phyloP scores from a whole-genome alignment of 31 red algal species.

The Odonthalia washingtoniensis region DNA sequence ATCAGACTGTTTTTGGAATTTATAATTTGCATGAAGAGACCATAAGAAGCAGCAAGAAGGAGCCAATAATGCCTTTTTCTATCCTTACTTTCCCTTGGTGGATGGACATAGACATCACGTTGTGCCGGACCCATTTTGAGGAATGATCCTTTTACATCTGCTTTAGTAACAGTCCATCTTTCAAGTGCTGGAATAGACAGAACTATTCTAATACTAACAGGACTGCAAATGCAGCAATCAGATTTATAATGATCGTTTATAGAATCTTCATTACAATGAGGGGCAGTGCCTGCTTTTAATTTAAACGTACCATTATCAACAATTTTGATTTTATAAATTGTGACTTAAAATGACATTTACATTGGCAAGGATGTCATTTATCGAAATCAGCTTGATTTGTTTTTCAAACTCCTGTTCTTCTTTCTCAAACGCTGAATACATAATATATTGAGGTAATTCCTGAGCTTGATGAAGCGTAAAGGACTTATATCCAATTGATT shows the following conservation, averaged over 20 bases:
- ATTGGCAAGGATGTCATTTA: not conserved
- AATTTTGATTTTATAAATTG: constrained; percentile 18
- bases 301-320: not conserved
- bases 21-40: constrained; percentile 19
- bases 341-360: constrained; percentile 42
- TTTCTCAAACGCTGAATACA: constrained; percentile 1
- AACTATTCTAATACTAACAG: constrained; percentile 22
- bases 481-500: not conserved
- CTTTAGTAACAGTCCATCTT: constrained; percentile 16
- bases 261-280: constrained; percentile 13
- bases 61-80: constrained; percentile 28
- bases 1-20: constrained; percentile 16
- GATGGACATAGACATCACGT: constrained; percentile 27
- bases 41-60: constrained; percentile 34
- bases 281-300: constrained; percentile 14
- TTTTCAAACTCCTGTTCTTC: constrained; percentile 26
- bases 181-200: not conserved
- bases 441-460: constrained; percentile 1
- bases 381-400: not conserved
- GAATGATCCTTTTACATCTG: constrained; percentile 21
- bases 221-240: constrained; percentile 16
- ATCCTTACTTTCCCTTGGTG: constrained; percentile 7
- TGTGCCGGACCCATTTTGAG: not conserved
- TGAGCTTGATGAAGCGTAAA: constrained; percentile 37
- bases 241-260: constrained; percentile 9